phyloP scores from a whole-genome alignment of 495 filamentous ascomycete species.

The Tuber indicum region DNA sequence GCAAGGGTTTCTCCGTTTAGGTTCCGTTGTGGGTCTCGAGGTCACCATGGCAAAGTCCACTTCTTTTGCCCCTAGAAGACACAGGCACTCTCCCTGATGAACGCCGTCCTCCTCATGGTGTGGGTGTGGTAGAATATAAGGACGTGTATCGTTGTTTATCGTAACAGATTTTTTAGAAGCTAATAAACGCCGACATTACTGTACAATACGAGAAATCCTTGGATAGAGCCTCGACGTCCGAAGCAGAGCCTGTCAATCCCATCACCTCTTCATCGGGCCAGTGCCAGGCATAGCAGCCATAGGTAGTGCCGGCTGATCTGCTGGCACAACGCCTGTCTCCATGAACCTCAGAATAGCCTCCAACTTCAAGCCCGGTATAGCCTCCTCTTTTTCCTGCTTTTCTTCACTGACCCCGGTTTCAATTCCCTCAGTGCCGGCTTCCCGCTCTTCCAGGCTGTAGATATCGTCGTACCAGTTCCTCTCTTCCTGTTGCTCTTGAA shows the following conservation, averaged over 20 bases:
- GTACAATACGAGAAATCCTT: neutral
- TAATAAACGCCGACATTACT: neutral
- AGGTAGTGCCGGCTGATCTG: conserved; percentile 35
- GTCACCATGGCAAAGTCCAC: neutral
- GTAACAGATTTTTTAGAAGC: neutral
- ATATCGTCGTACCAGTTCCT: conserved; percentile 45
- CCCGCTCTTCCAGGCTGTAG: conserved; percentile 42
- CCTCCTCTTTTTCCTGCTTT: conserved; percentile 41
- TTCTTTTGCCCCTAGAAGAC: neutral
- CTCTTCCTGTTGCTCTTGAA: conserved; percentile 48
- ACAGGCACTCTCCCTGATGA: neutral
- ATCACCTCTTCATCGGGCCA: conserved; percentile 27
- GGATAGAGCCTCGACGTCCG: neutral
- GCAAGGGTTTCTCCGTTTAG: neutral
- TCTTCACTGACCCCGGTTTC: conserved; percentile 41
- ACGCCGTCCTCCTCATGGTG: neutral
- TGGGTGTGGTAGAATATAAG: neutral
- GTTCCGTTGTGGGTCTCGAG: neutral
- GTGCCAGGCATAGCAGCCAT: conserved; percentile 11
- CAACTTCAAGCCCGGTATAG: conserved; percentile 40
- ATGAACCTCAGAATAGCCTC: conserved; percentile 48
- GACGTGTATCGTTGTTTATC: neutral
- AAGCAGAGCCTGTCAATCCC: neutral
- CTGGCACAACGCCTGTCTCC: conserved; percentile 39
- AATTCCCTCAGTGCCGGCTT: conserved; percentile 26